Evolutionary conservation across 2,329 filamentous ascomycete genomes (phyloP), one percentile per base, ranked within the genome.

Genomic region (Aspergillus texensis): DNA sequence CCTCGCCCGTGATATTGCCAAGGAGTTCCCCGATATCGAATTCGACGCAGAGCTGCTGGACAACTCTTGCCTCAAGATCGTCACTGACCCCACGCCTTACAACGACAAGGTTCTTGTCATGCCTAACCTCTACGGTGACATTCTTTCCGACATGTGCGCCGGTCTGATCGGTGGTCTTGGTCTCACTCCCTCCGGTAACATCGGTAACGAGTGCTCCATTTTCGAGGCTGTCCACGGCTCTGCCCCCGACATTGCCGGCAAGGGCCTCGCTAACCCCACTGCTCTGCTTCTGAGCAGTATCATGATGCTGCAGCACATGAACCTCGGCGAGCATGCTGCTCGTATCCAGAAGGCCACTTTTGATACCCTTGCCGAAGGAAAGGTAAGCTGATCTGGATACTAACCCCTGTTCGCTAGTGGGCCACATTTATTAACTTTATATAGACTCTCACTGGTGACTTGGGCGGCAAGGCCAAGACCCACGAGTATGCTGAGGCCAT

Each of bases 231-330:
- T 99, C 75, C 95, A 99, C 86, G 94, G 94, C 74, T 97, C 93
- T 70, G 94, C 94, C 65, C 94, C 94, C 65, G 94, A 98, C 81
- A 98, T 98, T 79, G 93, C 93, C 70, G 94, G 94, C 81, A 93
- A 97, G 88, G 91, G 88, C 71, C 90, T 98, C 72, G 95, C 95
- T 76, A 99, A 99, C 88, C 95, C 95, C 67, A 98, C 95, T 66
- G 95, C 95, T 64, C 89, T 99, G 72, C 89, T 99, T 70, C 91
- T 98, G 76, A 92, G 88, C 81, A 96, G 92, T 80, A 95, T 98
- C 85, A 98, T 99, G 95, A 98, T 99, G 95, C 84, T 99, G 86
- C 90, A 95, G 82, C 95, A 99, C 84, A 98, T 99, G 94, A 89
- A 91, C 75, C 86, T 99, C 69, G 89, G 84, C 80, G 86, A 92